These are phyloP conservation scores for Delitschia confertaspora DNA, from an alignment of 495 filamentous ascomycete species.

Conservation along the genomic window DNA sequence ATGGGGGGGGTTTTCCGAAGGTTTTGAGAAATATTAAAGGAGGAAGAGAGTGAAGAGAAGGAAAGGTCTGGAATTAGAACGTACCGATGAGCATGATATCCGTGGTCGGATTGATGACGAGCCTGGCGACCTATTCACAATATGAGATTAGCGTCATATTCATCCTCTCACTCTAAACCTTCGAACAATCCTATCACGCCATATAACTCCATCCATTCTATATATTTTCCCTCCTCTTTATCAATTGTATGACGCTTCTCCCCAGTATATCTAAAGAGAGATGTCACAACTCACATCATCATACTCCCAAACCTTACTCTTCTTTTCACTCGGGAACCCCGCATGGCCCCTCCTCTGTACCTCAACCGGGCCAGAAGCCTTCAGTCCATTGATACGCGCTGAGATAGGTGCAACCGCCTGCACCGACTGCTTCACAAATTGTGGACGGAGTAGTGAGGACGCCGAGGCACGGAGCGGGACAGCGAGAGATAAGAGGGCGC, in stretches of 20 bases:
- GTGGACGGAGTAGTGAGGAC: constrained; percentile 4
- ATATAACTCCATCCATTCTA: constrained; percentile 1
- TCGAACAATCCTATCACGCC: not conserved
- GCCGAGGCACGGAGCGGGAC: not conserved
- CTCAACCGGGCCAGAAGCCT: not conserved
- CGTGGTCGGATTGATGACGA: constrained; percentile 26
- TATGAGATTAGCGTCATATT: not conserved
- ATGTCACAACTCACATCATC: constrained; percentile 14
- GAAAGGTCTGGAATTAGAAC: not conserved
- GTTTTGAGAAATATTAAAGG: not conserved
- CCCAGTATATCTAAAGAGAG: not conserved
- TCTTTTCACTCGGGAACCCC: not conserved
- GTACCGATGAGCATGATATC: constrained; percentile 34
- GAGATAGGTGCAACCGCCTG: not conserved
- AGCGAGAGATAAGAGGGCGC: constrained; percentile 6
- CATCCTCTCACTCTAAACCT: not conserved
- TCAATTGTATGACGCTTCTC: not conserved
- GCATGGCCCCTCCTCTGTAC: constrained; percentile 17
- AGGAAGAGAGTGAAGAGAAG: constrained; percentile 15
- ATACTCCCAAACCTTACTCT: constrained; percentile 13
- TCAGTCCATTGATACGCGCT: not conserved
- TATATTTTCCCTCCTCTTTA: not conserved
- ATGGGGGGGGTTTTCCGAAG: not conserved
- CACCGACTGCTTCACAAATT: not conserved
- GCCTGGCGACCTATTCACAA: not conserved